Percentiles rank a stretch among this genome's conserved stretches.
phyloP scores from a whole-genome alignment of 2,329 filamentous ascomycete genomes.

The Endoconidiophora polonica region DNA sequence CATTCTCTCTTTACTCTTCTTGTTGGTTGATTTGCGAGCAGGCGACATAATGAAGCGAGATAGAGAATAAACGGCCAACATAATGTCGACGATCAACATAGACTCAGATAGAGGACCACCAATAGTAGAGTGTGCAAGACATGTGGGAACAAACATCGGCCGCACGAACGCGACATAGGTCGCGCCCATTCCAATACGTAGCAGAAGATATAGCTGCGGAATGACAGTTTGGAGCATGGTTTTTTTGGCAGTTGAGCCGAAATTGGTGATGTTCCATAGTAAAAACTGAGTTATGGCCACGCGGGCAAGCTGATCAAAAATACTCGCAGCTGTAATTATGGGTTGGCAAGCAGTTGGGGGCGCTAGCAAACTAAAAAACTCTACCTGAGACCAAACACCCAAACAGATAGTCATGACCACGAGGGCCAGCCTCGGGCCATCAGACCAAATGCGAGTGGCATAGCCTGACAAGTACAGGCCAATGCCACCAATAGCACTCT shows the following conservation, averaged over 20 bases:
- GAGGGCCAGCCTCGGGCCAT: slow-evolving; percentile 49
- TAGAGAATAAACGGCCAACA: slow-evolving; percentile 25
- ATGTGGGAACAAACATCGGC: slow-evolving; percentile 34
- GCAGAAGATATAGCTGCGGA: slow-evolving; percentile 30
- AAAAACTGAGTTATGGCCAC: slow-evolving; percentile 37
- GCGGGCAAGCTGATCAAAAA: slow-evolving; percentile 41
- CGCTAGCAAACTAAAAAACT: slow-evolving; percentile 34
- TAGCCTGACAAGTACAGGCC: slow-evolving; percentile 30
- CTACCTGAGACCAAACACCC: slow-evolving; percentile 35
- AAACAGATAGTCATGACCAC: slow-evolving; percentile 33
- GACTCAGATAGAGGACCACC: slow-evolving; percentile 29
- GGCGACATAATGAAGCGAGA: slow-evolving; percentile 23
- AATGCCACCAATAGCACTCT: slow-evolving; percentile 30
- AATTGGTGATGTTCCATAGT: slow-evolving; percentile 28
- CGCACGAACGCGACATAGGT: slow-evolving; percentile 38
- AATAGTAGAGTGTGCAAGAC: slow-evolving; percentile 30
- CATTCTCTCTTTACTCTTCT: slow-evolving; percentile 19
- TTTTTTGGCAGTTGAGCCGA: slow-evolving; percentile 13
- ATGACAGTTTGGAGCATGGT: slow-evolving; percentile 21
- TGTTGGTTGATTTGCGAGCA: slow-evolving; percentile 17
- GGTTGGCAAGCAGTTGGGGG: slow-evolving; percentile 32
- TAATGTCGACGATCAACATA: slow-evolving; percentile 28
- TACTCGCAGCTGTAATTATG: slow-evolving; percentile 32
- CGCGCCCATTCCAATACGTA: slow-evolving; percentile 34
- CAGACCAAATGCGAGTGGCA: slow-evolving; percentile 32